Evolutionary conservation across 2,329 filamentous ascomycete species (phyloP).

Genomic region (Neofusicoccum ribis): DNA sequence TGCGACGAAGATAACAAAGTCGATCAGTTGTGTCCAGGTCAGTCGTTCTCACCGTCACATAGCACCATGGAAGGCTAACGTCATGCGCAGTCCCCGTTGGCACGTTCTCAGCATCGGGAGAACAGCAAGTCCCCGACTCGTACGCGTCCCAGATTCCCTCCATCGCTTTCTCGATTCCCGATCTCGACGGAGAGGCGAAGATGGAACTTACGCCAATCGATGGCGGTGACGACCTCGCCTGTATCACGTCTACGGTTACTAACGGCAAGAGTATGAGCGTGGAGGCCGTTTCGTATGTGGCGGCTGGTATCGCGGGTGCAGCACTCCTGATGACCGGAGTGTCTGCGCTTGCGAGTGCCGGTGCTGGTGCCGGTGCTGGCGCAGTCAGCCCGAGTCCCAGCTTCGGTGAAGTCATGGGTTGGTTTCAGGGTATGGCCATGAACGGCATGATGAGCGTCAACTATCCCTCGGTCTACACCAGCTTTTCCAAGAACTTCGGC

Average conservation of each 20-base stretch:
- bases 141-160: constrained; percentile 76
- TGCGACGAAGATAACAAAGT: constrained; percentile 70
- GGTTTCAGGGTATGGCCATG: constrained; percentile 92
- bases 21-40: constrained; percentile 77
- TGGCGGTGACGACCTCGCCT: constrained; percentile 67
- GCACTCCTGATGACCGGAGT: constrained; percentile 73
- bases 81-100: constrained; percentile 65
- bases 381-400: constrained; percentile 70
- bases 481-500: constrained; percentile 88
- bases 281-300: constrained; percentile 77
- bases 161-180: constrained; percentile 88
- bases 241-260: constrained; percentile 75
- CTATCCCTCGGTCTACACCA: constrained; percentile 84
- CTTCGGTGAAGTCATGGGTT: constrained; percentile 81
- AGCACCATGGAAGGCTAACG: constrained; percentile 25
- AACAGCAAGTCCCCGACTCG: constrained; percentile 68
- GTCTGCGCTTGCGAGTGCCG: constrained; percentile 62
- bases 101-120: constrained; percentile 70
- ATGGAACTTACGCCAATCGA: constrained; percentile 69
- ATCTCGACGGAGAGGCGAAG: constrained; percentile 83
- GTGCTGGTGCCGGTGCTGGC: constrained; percentile 53
- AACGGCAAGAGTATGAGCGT: constrained; percentile 84
- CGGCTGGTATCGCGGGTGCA: constrained; percentile 80
- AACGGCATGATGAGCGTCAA: constrained; percentile 94
- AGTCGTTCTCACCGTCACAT: constrained; percentile 25